Evolutionary conservation across 2,329 filamentous ascomycete genomes (phyloP), one percentile per base, ranked within the genome.

Genomic region (Onygena corvina): DNA sequence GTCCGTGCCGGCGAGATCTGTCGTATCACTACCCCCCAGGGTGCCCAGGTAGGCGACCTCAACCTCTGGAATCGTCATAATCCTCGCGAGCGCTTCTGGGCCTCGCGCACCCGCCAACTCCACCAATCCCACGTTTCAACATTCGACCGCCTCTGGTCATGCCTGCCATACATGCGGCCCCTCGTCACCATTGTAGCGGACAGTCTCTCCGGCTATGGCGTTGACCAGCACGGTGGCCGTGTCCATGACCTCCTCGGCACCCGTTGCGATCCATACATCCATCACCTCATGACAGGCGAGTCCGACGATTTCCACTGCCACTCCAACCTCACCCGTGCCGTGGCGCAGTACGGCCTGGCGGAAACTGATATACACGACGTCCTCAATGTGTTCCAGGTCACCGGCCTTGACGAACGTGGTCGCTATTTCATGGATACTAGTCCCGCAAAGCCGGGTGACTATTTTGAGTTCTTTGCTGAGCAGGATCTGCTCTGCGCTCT

Each of bases 361-460:
- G 86, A 92, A 65, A 70, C 71, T 25, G 85, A 92, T 60, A 79
- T 92, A 1, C 86, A 93, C 59, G 86, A 93, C 62, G 86, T 93
- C 0, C 73, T 93, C 48, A 93, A 93, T 59, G 72, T 93, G 2
- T 92, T 93, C 61, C 86, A 93, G 63, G 84, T 89, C 4, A 92
- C 86, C 0, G 85, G 86, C 0, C 62, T 92, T 42, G 82, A 92
- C 58, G 71, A 76, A 48, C 60, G 81, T 52, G 85, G 84, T 0
- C 75, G 79, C 47, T 90, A 89, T 56, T 89, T 86, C 53, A 93
- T 93, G 71, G 67, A 70, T 46, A 64, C 71, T 6, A 72, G 64
- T 23, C 72, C 72, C 3, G 70, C 71, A 3, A 68, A 67, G 51
- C 52, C 61, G 20, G 68, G 67, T 20, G 70, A 73, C 51, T 79